These are phyloP conservation scores for Pseudognaphalium luteoalbum DNA, from an alignment of 129 eudicot species.

Conservation along the genomic window DNA sequence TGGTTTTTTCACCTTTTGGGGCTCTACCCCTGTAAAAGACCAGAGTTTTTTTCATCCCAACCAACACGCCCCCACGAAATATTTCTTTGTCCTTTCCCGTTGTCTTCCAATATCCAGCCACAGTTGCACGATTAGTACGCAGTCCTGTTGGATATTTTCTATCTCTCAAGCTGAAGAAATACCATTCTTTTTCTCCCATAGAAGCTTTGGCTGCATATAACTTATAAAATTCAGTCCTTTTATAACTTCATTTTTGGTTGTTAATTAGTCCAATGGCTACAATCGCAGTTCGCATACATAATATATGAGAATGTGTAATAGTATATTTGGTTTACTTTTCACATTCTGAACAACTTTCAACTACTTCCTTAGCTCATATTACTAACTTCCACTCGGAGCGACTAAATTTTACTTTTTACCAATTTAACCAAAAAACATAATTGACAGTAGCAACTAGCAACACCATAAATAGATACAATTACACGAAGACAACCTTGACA, in stretches of 20 bases:
- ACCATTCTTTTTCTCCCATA: conserved; percentile 98
- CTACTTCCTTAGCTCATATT: background rate
- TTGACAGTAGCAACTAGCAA: background rate
- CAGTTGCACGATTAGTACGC: conserved; percentile 90
- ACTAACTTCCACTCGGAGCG: background rate
- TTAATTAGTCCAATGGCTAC: background rate
- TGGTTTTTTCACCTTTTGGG: conserved; percentile 93
- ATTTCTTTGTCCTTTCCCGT: conserved; percentile 97
- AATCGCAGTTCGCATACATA: too few species aligned
- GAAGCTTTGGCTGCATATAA: conserved; percentile 82
- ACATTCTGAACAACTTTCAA: background rate
- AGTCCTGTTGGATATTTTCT: conserved; percentile 92
- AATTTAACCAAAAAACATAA: background rate
- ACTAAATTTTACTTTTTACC: background rate
- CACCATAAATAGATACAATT: background rate
- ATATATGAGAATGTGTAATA: background rate
- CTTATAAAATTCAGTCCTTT: background rate
- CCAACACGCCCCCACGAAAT: conserved; percentile 59
- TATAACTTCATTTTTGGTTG: background rate
- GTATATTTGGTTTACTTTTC: background rate
- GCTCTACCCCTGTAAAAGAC: conserved; percentile 93
- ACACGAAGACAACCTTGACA: background rate
- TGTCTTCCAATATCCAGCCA: conserved; percentile 95
- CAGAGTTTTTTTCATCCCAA: conserved; percentile 96
- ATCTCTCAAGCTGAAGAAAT: conserved; percentile 83